Percentiles rank a stretch among this genome's conserved stretches.
phyloP scores from a whole-genome alignment of 345 rosid genomes.

The Arabidopsis suecica region DNA sequence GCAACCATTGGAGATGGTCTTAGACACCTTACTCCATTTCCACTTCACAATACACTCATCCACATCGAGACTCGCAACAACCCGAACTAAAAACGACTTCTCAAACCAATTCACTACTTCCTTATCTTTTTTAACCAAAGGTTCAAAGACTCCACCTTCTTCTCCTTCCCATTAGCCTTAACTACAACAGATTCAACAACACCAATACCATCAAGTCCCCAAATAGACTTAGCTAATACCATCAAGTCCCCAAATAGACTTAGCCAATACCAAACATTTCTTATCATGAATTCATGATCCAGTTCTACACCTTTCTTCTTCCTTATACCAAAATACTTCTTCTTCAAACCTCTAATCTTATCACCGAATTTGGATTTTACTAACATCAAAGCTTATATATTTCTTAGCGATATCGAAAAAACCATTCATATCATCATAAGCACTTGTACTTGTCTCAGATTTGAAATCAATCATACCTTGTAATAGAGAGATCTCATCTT shows the following conservation, averaged over 20 bases:
- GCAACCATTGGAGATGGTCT: too few relatives aligned
- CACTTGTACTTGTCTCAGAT: conserved; percentile 30
- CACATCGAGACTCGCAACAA: conserved; percentile 1
- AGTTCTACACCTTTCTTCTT: conserved; percentile 31
- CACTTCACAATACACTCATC: conserved; percentile 4
- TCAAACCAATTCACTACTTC: conserved; percentile 16
- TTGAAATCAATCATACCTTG: conserved; percentile 46
- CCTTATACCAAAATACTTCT: conserved; percentile 39
- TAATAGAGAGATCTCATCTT: conserved; percentile 47
- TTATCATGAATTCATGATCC: conserved; percentile 39
- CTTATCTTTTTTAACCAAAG: neutral
- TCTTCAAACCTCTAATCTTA: conserved; percentile 50
- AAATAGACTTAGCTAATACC: conserved; percentile 40
- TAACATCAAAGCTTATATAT: conserved; percentile 35
- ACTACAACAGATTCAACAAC: too few relatives aligned
- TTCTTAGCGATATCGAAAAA: conserved; percentile 44
- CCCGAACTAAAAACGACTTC: conserved; percentile 4
- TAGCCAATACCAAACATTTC: conserved; percentile 31
- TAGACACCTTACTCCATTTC: conserved; percentile 8
- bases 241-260: conserved; percentile 46
- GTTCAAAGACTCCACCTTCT: neutral
- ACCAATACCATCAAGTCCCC: conserved; percentile 35
- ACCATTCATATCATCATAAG: conserved; percentile 36
- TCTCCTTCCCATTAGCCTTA: neutral
- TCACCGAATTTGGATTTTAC: conserved; percentile 40